phyloP scores from a whole-genome alignment of 495 filamentous ascomycete species.

The Penicillium lagena region DNA sequence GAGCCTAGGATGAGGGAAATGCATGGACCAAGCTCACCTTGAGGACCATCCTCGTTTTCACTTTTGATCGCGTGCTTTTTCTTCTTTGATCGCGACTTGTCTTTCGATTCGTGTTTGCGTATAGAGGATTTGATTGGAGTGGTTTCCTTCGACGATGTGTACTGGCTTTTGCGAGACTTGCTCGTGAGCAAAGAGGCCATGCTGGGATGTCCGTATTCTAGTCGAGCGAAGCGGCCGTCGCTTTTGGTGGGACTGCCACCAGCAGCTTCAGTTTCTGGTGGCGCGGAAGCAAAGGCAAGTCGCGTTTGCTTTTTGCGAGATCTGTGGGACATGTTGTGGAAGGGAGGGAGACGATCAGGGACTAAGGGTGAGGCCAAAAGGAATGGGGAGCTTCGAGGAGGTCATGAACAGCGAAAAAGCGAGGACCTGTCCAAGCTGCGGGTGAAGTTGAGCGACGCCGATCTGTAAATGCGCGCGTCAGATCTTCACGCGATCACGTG shows the following conservation, averaged over 20 bases:
- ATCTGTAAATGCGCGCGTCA: too few species aligned
- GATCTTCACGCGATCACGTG: slow-evolving; percentile 3
- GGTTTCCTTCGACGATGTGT: background rate
- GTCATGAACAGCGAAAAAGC: too few species aligned
- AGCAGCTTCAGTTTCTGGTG: slow-evolving; percentile 16
- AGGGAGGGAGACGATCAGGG: background rate
- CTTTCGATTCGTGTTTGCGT: background rate
- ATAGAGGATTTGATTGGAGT: slow-evolving; percentile 1
- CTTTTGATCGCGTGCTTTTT: background rate
- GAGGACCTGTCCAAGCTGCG: too few species aligned
- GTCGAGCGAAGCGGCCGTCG: slow-evolving; percentile 24
- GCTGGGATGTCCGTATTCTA: slow-evolving; percentile 34
- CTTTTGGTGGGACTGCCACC: slow-evolving; percentile 8
- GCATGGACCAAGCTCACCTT: background rate
- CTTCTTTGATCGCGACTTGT: background rate
- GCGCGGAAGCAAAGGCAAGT: slow-evolving; percentile 29
- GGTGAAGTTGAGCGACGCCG: too few species aligned
- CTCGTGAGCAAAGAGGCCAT: slow-evolving; percentile 17
- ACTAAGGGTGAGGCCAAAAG: background rate
- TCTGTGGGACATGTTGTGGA: slow-evolving; percentile 31
- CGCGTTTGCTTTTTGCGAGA: slow-evolving; percentile 41
- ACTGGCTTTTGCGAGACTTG: background rate
- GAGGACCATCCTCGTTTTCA: background rate
- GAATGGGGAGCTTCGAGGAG: background rate
- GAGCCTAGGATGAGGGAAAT: background rate